Percentiles rank a stretch among this genome's conserved stretches.
Conservation (phyloP, 148 eudicot genomes). For the Rhododendron vialii region DNA sequence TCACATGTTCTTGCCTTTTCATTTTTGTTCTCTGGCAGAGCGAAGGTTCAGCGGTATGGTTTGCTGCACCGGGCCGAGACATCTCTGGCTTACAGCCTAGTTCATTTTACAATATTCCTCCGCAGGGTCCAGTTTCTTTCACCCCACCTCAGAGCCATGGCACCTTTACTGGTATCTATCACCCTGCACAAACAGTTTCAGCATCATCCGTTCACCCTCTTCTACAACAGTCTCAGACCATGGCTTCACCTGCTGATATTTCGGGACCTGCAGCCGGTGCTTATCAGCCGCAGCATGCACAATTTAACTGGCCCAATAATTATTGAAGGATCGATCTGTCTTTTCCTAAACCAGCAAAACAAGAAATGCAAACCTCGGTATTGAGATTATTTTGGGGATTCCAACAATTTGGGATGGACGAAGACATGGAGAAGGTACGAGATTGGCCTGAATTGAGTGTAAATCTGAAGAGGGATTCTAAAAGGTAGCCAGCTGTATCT, state of each 20-base stretch:
- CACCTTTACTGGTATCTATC: constrained; percentile 52
- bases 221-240: constrained; percentile 68
- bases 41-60: constrained; percentile 79
- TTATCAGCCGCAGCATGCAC: constrained; percentile 71
- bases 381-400: constrained; percentile 25
- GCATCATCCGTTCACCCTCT: constrained; percentile 59
- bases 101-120: constrained; percentile 68
- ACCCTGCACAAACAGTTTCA: constrained; percentile 60
- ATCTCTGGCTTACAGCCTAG: constrained; percentile 54
- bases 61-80: constrained; percentile 63
- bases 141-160: constrained; percentile 64
- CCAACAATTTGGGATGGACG: constrained; percentile 13
- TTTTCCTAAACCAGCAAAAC: constrained; percentile 19
- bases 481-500: constrained; percentile 17
- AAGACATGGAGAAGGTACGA: constrained; percentile 9
- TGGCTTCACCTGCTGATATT: constrained; percentile 58
- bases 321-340: constrained; percentile 33
- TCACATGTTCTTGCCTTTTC: not conserved
- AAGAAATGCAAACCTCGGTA: constrained; percentile 21
- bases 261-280: constrained; percentile 50
- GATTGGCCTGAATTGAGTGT: constrained; percentile 25
- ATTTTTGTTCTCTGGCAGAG: constrained; percentile 36
- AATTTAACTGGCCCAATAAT: constrained; percentile 75
- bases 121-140: constrained; percentile 63
- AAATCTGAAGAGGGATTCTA: constrained; percentile 27